A percentile compares a stretch with the other conserved stretches of the same genome.
These are phyloP conservation scores for Lagerstroemia speciosa DNA, from an alignment of 345 rosid species.

Conservation along the genomic window DNA sequence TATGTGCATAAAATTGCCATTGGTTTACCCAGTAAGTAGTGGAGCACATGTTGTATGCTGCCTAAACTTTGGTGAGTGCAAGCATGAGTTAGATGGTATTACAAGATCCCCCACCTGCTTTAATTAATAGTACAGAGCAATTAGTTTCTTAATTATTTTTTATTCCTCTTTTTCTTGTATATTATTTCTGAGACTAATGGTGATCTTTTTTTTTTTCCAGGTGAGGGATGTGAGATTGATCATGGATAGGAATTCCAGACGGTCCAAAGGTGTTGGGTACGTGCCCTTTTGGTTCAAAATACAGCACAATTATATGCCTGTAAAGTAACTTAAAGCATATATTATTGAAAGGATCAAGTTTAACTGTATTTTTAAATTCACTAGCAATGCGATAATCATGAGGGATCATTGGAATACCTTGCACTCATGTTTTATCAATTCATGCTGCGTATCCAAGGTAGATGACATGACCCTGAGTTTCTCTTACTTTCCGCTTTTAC, in stretches of 20 bases:
- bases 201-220: slow-evolving; percentile 33
- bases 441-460: slow-evolving; percentile 83
- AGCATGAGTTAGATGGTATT: background rate
- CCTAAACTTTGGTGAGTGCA: background rate
- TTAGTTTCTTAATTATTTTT: background rate
- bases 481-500: slow-evolving; percentile 23
- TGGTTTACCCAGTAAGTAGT: background rate
- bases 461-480: slow-evolving; percentile 73
- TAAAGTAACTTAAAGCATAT: slow-evolving; percentile 38
- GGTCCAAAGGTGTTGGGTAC: slow-evolving; percentile 99
- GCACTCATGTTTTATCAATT: slow-evolving; percentile 96
- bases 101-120: background rate
- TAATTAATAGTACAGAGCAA: background rate
- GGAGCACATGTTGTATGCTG: background rate
- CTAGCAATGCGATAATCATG: slow-evolving; percentile 97
- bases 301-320: slow-evolving; percentile 20
- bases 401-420: slow-evolving; percentile 91
- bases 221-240: slow-evolving; percentile 96
- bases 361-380: slow-evolving; percentile 90
- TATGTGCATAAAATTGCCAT: background rate
- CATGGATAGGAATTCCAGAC: slow-evolving; percentile 92
- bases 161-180: background rate
- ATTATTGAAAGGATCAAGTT: slow-evolving; percentile 63
- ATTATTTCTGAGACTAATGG: background rate
- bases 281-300: slow-evolving; percentile 17